These are phyloP conservation scores for Sporothrix inflata DNA, from an alignment of 2,329 filamentous ascomycete species.

Conservation along the genomic window DNA sequence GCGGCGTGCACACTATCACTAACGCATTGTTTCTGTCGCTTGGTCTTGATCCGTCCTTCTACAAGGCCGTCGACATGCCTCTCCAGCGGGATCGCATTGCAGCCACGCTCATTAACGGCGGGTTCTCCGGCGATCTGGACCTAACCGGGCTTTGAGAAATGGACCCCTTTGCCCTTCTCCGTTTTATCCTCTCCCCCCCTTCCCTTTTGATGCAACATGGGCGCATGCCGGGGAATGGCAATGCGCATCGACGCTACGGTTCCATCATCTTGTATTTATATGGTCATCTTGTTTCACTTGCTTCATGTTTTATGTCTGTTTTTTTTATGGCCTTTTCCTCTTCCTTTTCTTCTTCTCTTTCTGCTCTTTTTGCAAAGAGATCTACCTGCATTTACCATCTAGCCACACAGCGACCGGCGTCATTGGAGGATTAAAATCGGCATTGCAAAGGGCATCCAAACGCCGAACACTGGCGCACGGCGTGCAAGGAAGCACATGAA, in stretches of 20 bases:
- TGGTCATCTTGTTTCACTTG: no score
- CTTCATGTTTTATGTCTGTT: not conserved
- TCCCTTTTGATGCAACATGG: no score
- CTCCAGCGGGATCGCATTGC: constrained; percentile 66
- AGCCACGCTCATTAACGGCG: constrained; percentile 67
- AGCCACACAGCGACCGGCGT: constrained; percentile 25
- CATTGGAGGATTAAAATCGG: constrained; percentile 3
- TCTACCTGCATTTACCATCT: constrained; percentile 1
- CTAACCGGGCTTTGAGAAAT: constrained; percentile 44
- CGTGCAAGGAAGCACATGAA: constrained; percentile 12
- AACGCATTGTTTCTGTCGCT: constrained; percentile 68
- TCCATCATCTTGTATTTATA: not conserved
- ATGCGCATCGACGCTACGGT: no score
- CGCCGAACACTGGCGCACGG: not conserved
- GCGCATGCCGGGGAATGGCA: no score
- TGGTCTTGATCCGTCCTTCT: constrained; percentile 56
- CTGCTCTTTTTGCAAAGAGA: not conserved
- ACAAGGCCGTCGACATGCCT: constrained; percentile 58
- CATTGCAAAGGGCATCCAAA: not conserved
- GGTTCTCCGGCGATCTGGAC: constrained; percentile 64
- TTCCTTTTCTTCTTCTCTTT: constrained; percentile 4
- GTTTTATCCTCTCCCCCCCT: not conserved
- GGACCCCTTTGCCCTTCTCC: not conserved
- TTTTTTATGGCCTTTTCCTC: not conserved
- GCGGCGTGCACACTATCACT: constrained; percentile 75